Base-by-base conservation (phyloP, 1,284 basidiomycete species). In the Vanrija pseudolonga region DNA sequence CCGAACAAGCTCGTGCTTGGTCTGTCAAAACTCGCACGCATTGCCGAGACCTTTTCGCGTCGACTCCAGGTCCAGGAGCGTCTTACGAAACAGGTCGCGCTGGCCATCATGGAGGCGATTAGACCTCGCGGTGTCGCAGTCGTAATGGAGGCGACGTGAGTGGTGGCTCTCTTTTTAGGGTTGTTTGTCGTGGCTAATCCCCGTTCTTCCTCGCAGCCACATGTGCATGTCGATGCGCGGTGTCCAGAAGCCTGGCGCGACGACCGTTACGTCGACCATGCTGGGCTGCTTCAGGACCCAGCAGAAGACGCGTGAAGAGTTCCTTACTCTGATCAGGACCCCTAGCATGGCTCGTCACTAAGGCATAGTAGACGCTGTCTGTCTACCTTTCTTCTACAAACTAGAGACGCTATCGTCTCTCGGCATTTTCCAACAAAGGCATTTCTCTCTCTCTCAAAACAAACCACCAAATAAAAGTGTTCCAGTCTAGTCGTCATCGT, bases 211-310 rank as follows among this genome's bases (percentile, higher is more conserved):
- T 8, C 26, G 26, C 69, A 95, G 93, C 39, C 96, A 99, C 78
- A 83, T 98, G 78, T 99, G 96, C 74, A 99, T 99, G 96, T 93
- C 94, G 2, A 98, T 98, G 94, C 87, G 96, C 56, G 96, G 96
- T 40, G 96, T 99, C 1, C 96, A 99, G 77, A 99, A 99, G 77
- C 95, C 95, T 3, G 95, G 96, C 24, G 84, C 95, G 7, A 85
- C 88, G 19, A 98, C 96, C 0, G 89, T 96, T 32, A 98, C 96
- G 1, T 94, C 90, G n/a, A 97, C 94, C 65, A 99, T 99, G 96
- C 81, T 98, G 51, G 96, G 96, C 12, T 96, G 91, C 69, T 99
- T 99, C 83, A 84, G 96, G 52, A 88, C 90, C 14, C 89, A 93
- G 64, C 92, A 96, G 76, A 98, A 98, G 80, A 98, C 96, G 22